Evolutionary conservation across 805 yeast species (phyloP).

Genomic region (Pichia deserticola): DNA sequence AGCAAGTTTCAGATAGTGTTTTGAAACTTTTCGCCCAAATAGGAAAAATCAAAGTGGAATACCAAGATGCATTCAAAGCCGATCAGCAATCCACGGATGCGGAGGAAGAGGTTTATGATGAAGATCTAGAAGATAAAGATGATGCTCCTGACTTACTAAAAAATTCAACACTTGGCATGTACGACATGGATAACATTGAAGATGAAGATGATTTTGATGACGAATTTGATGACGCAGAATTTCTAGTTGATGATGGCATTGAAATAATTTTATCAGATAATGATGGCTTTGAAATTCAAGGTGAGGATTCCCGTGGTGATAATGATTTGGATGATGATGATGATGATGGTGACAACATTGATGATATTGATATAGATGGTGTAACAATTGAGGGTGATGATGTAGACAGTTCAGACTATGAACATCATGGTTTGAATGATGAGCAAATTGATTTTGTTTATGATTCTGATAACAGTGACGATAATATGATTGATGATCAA

Average conservation of each 20-base stretch:
- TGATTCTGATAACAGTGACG: slow-evolving; percentile 17
- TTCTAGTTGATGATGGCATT: slow-evolving; percentile 16
- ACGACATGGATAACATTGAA: slow-evolving; percentile 59
- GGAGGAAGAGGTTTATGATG: slow-evolving; percentile 30
- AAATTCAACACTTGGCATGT: slow-evolving; percentile 92
- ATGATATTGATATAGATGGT: slow-evolving; percentile 17
- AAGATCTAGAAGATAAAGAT: slow-evolving; percentile 45
- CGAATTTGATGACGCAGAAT: slow-evolving; percentile 18
- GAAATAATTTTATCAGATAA: slow-evolving; percentile 28
- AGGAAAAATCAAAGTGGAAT: slow-evolving; percentile 48
- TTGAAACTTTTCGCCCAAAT: slow-evolving; percentile 52
- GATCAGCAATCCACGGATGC: slow-evolving; percentile 23
- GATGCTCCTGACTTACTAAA: slow-evolving; percentile 78
- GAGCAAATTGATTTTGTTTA: slow-evolving; percentile 8
- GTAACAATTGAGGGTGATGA: not conserved
- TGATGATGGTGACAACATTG: slow-evolving; percentile 21
- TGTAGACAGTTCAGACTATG: not conserved
- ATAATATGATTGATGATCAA: slow-evolving; percentile 21
- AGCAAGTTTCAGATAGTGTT: slow-evolving; percentile 48
- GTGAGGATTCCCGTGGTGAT: slow-evolving; percentile 17
- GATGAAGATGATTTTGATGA: slow-evolving; percentile 21
- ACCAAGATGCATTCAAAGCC: slow-evolving; percentile 51
- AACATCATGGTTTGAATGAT: not conserved
- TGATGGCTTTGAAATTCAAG: slow-evolving; percentile 24
- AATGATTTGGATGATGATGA: slow-evolving; percentile 10